Evolutionary conservation across 352 stramenopile species (phyloP).

Genomic region (Aphanomyces astaci): DNA sequence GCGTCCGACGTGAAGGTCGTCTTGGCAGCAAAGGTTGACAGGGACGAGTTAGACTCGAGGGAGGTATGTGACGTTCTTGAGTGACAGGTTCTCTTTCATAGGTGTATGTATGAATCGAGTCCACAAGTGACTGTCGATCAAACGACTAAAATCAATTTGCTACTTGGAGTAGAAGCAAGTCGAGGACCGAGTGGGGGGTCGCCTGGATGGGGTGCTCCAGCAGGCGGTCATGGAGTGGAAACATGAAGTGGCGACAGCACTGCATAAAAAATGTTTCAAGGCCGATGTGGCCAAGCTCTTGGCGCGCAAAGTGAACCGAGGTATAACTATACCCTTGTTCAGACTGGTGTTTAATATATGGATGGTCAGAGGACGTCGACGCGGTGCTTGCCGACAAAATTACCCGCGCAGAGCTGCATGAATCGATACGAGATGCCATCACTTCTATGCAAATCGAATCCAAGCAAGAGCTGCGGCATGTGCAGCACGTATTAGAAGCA

Average conservation of each 20-base stretch:
- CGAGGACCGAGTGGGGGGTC: not conserved
- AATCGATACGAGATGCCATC: not conserved
- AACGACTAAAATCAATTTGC: not conserved
- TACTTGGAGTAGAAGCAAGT: not conserved
- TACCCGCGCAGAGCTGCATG: not conserved
- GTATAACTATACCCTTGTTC: too few species aligned
- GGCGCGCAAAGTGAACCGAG: conserved; percentile 15
- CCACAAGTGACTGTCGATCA: not conserved
- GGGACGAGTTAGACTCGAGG: not conserved
- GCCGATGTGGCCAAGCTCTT: conserved; percentile 10
- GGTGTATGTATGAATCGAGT: not conserved
- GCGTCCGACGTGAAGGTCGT: conserved; percentile 17
- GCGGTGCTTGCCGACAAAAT: not conserved
- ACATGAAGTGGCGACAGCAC: not conserved
- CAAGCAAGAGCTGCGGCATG: not conserved
- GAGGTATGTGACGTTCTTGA: not conserved
- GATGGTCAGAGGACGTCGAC: conserved; percentile 6
- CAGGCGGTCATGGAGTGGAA: not conserved
- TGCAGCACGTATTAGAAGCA: not conserved
- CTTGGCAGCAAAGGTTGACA: conserved; percentile 1
- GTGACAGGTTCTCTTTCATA: not conserved
- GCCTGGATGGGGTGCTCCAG: not conserved
- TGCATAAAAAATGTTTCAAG: conserved; percentile 13
- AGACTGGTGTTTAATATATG: too few species aligned
- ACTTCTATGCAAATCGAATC: not conserved